Base-by-base conservation (phyloP, 371 early-diverging fungal species). In the Actinomucor elegans region DNA sequence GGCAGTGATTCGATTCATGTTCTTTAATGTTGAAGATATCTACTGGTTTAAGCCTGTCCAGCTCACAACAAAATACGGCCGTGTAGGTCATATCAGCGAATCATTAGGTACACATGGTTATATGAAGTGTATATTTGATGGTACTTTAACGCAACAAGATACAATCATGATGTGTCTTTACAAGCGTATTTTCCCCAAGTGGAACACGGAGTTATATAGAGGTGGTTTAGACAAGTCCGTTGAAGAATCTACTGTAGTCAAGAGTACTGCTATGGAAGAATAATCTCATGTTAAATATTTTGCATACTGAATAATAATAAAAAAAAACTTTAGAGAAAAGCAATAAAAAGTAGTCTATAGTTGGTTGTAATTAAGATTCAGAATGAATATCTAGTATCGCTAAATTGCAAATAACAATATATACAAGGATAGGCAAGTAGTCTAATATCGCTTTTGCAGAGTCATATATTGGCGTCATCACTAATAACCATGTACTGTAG, bases 101-200 rank as follows among this genome's bases (percentile, higher is more conserved):
- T 86, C 90, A 27, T 67, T 97, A 40, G 98, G 98, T 56, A 97
- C 96, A n/a, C 96, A 96, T 58, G 98, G 98, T 20, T 93, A 95
- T 70, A 96, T 94, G 94, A 97, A 97, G 75, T 94, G 94, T 66
- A 67, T 84, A 37, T 94, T 95, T 71, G 95, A 96, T 59, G 90
- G 89, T n/a, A 87, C 85, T 27, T 63, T 96, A 44, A 93, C 88
- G 56, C 90, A 89, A 68, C 90, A 94, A 72, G 98, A 98, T 73
- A 95, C 96, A 2, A 74, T 97, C 17, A 91, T 91, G 81, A 89
- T 98, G 92, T 81, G 85, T 50, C 79, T 98, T 48, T 98, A 95
- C 77, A 98, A 97, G 80, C 85, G 98, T 48, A 81, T 96, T 32
- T 97, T 91, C 71, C 97, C 97, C 55, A 96, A 94, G 71, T 91